Evolutionary conservation across 306 rosid genomes (phyloP).

Genomic region (Begonia fuchsioides): DNA sequence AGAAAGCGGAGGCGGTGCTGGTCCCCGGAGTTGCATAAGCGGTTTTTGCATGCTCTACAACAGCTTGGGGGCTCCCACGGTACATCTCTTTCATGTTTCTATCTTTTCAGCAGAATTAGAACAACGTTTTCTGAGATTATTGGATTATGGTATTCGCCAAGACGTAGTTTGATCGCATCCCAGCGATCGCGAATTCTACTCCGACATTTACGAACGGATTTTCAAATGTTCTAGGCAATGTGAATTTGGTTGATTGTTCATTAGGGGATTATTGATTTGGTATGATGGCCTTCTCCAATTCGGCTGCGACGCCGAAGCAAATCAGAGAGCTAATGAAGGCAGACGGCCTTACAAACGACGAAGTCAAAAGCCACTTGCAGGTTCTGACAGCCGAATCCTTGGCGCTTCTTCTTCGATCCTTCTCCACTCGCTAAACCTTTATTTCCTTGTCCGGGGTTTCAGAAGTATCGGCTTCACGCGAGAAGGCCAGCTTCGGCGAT

Average conservation of each 20-base stretch:
- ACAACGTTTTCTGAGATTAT: too few species aligned
- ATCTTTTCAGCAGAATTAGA: too few species aligned
- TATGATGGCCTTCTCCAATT: neutral
- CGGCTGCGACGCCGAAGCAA: conserved; percentile 59
- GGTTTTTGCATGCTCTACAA: conserved; percentile 72
- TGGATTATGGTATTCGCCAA: too few species aligned
- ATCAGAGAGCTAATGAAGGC: conserved; percentile 53
- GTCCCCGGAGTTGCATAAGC: conserved; percentile 83
- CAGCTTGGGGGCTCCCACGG: conserved; percentile 87
- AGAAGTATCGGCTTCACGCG: conserved; percentile 80
- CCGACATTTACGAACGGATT: too few species aligned
- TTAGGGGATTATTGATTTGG: neutral
- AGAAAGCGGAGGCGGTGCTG: conserved; percentile 78
- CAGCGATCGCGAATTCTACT: too few species aligned
- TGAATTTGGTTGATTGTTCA: too few species aligned
- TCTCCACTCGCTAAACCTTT: neutral
- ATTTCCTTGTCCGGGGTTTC: conserved; percentile 6
- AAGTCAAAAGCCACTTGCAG: conserved; percentile 66
- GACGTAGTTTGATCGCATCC: too few species aligned
- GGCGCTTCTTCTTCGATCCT: neutral
- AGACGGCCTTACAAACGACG: conserved; percentile 62
- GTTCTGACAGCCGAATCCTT: conserved; percentile 8
- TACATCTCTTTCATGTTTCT: conserved; percentile 4
- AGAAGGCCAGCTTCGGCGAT: conserved; percentile 48
- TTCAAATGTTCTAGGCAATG: too few species aligned